phyloP scores from a whole-genome alignment of 495 filamentous ascomycete genomes.

The Aspergillus campestris region DNA sequence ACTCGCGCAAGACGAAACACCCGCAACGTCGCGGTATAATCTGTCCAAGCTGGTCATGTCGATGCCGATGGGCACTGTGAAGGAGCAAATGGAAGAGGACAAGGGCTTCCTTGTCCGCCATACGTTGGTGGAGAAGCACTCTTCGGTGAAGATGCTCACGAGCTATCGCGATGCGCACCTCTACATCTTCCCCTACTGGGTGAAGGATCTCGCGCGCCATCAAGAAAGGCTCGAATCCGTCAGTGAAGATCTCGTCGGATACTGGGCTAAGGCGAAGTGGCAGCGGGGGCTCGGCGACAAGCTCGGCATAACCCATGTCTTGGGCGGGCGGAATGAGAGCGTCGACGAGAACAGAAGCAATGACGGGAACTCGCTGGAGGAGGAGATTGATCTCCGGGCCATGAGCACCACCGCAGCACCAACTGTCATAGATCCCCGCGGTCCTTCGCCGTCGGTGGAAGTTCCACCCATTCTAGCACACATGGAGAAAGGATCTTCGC shows the following conservation, averaged over 20 bases:
- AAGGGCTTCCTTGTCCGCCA: conserved; percentile 65
- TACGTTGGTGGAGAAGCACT: conserved; percentile 59
- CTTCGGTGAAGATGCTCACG: conserved; percentile 65
- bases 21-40: conserved; percentile 46
- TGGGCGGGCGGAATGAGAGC: conserved; percentile 33
- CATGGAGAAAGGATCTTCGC: conserved; percentile 48
- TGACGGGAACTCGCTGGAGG: conserved; percentile 41
- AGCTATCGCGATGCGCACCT: conserved; percentile 83
- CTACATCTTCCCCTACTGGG: conserved; percentile 89
- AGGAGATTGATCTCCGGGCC: conserved; percentile 53
- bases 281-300: conserved; percentile 72
- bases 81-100: conserved; percentile 65
- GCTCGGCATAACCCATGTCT: conserved; percentile 59
- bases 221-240: conserved; percentile 80
- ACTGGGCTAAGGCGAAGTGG: conserved; percentile 93
- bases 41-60: conserved; percentile 63
- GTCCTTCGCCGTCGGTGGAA: neutral
- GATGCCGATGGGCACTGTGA: conserved; percentile 75
- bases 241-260: conserved; percentile 85
- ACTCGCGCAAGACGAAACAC: conserved; percentile 40
- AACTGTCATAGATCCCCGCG: neutral
- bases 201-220: conserved; percentile 65
- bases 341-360: conserved; percentile 29
- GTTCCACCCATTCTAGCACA: conserved; percentile 73
- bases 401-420: conserved; percentile 45